Evolutionary conservation across 1,139 yeast genomes (phyloP), one percentile per base, ranked within the genome.

Genomic region (Suhomyces ambrosiae): DNA sequence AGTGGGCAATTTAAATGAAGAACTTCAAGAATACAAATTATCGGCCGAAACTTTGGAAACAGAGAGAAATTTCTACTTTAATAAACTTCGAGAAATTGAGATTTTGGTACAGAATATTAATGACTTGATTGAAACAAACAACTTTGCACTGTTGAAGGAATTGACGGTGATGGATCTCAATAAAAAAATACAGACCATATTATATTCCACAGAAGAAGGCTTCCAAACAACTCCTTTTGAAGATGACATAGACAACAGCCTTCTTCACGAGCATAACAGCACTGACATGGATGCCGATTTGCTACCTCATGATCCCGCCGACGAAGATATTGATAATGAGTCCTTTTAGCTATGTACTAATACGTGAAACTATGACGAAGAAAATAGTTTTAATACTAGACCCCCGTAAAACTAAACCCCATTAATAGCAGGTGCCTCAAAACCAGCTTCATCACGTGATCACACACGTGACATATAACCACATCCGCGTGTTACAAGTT

Each of bases 21-120:
- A 83, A 49, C 52, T 79, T 28, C 65, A 65, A 19, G 82, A 80
- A 45, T 74, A 68, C 48, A 73, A 71, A 44, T 62, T 71, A 12
- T 73, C 79, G 12, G 69, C 78, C 22, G 80, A 78, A 37, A 76
- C 80, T 19, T 68, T 86, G 41, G 86, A 82, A 51, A 74, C 74
- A 63, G 98, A 94, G 57, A 77, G 97, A 44, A 86, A 87, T 56
- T 89, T 92, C 53, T 92, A 92, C 61, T 92, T 87, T 63, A 83
- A 85, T 52, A 92, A 92, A 63, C 70, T 92, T 37, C 76, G 96
- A 44, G 95, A 86, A 44, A 86, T 92, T 44, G 98, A 92, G 61
- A 79, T 88, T 23, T 63, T 90, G 36, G 77, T 85, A 14, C 89
- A 85, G 54, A 75, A 81, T 23, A 75, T 85, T 11, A 75, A 74